These are phyloP conservation scores for Herpetospermum pedunculosum DNA, from an alignment of 306 rosid genomes.

Conservation along the genomic window DNA sequence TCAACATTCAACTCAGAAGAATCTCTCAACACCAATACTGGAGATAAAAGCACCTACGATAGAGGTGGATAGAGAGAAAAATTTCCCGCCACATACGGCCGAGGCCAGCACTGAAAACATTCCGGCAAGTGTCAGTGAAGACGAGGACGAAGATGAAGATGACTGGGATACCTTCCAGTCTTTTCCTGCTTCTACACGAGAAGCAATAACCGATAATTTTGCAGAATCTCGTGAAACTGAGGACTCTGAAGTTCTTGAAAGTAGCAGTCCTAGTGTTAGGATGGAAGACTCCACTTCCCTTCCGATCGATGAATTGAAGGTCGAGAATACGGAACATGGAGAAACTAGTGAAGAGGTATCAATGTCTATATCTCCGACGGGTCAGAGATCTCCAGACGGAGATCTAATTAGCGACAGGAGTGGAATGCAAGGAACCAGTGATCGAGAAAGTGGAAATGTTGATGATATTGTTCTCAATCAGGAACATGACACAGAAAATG, in stretches of 20 bases:
- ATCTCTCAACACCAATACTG: conserved; percentile 38
- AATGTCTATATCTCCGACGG: neutral
- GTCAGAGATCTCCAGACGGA: neutral
- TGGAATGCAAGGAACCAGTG: conserved; percentile 10
- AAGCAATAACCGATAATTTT: conserved; percentile 27
- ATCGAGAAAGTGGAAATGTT: conserved; percentile 10
- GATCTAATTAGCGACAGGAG: neutral
- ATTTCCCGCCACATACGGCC: conserved; percentile 14
- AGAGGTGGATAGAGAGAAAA: conserved; percentile 31
- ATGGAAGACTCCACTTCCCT: neutral
- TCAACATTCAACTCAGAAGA: conserved; percentile 27
- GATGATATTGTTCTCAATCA: conserved; percentile 4
- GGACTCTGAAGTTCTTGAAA: conserved; percentile 19
- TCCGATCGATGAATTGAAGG: neutral
- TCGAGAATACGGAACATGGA: neutral
- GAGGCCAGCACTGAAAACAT: neutral
- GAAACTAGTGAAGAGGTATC: neutral
- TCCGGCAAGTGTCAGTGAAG: neutral
- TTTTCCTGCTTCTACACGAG: conserved; percentile 52
- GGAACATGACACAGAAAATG: conserved; percentile 17
- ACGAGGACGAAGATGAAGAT: conserved; percentile 54
- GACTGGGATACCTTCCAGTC: conserved; percentile 97
- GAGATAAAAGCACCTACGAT: conserved; percentile 59
- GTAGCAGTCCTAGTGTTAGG: neutral
- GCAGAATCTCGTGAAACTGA: conserved; percentile 23